Base-by-base conservation (phyloP, 371 early-diverging fungal species). In the Sporodiniella umbellata region DNA sequence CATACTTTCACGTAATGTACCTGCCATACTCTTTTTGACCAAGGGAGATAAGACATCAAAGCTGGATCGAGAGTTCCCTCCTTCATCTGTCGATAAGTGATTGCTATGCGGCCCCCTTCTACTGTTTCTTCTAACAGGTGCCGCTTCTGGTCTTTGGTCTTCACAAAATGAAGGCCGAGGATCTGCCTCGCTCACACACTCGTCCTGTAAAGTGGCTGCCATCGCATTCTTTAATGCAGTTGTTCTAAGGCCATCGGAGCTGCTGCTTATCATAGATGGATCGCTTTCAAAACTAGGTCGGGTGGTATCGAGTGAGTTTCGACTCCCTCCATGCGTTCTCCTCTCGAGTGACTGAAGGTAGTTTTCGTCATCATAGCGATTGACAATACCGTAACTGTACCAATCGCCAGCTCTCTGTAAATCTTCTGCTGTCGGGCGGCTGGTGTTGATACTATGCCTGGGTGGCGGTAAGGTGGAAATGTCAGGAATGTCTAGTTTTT, bases 161-260 rank as follows among this genome's bases (percentile, higher is more conserved):
- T 48, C 48, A 15, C 31, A 48, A n/a, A 48, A 37, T 24, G 48
- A 48, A 8, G 48, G 48, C 23, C 48, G 48, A 15, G 48, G 30
- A 39, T 25, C 28, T 28, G 40, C 28, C 18, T 49, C 50, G 15
- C 17, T 25, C 48, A 19, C 18, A 7, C 33, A 35, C 24, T 49
- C 50, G n/a, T 49, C 50, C 14, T 49, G 40, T 18, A 40, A 24
- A 19, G 45, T 55, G 19, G 70, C 75, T 11, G 64, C 68, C 68
- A 68, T 68, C 0, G 68, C 62, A 43, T 74, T 70, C 55, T 62
- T 66, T 30, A 70, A 42, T 1, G 71, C 71, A 17, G 75, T 63
- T 10, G 68, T 62, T 7, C 75, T 56, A 47, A 74, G 43, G n/a
- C 66, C 69, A 50, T 74, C 75, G 1, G 71, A 74, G 45, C 68